These are phyloP conservation scores for Exophiala calicioides DNA, from an alignment of 2,329 filamentous ascomycete species.

Conservation along the genomic window DNA sequence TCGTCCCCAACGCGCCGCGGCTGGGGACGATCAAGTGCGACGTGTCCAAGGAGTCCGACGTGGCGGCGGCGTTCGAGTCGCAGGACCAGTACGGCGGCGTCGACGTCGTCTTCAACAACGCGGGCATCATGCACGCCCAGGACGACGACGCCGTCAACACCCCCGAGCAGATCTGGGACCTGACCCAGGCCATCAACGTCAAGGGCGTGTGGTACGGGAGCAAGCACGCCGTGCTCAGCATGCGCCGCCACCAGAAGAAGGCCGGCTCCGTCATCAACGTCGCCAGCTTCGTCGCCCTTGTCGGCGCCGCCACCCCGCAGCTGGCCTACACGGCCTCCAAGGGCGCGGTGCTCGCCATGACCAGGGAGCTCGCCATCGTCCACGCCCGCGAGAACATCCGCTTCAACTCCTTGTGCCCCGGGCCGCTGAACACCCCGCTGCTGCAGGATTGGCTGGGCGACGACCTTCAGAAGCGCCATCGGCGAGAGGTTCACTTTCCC, in stretches of 20 bases:
- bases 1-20: slow-evolving; percentile 62
- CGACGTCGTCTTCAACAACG: slow-evolving; percentile 96
- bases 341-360: slow-evolving; percentile 86
- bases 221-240: slow-evolving; percentile 83
- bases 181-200: slow-evolving; percentile 92
- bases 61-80: slow-evolving; percentile 71
- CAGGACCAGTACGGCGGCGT: slow-evolving; percentile 83
- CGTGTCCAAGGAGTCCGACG: slow-evolving; percentile 80
- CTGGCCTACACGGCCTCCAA: slow-evolving; percentile 88
- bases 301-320: slow-evolving; percentile 33
- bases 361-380: slow-evolving; percentile 82
- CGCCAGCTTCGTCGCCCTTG: slow-evolving; percentile 31
- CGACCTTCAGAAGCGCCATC: slow-evolving; percentile 74
- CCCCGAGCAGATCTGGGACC: slow-evolving; percentile 87
- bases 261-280: slow-evolving; percentile 55
- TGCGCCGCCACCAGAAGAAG: slow-evolving; percentile 77
- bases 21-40: slow-evolving; percentile 62
- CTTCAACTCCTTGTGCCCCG: slow-evolving; percentile 89
- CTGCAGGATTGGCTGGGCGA: slow-evolving; percentile 93
- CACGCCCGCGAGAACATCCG: slow-evolving; percentile 86
- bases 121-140: slow-evolving; percentile 89
- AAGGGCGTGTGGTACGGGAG: slow-evolving; percentile 97
- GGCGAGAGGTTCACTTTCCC: slow-evolving; percentile 88
- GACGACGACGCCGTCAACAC: slow-evolving; percentile 80
- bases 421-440: slow-evolving; percentile 86